Conservation (phyloP, 2,329 filamentous ascomycete genomes). For the Curvularia verruculosa region DNA sequence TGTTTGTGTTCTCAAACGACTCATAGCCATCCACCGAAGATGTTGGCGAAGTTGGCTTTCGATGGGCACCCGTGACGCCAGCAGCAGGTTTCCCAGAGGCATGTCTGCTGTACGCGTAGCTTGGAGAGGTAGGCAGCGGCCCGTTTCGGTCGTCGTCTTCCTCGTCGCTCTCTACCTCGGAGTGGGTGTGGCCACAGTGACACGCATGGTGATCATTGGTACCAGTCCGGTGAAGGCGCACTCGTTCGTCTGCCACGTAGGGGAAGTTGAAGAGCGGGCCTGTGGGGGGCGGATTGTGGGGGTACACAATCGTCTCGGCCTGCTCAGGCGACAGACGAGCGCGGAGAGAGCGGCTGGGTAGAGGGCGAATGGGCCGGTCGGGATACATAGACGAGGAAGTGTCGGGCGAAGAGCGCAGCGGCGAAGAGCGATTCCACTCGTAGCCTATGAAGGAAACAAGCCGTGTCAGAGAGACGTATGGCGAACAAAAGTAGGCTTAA, state of each 20-base stretch:
- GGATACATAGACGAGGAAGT: slow-evolving; percentile 81
- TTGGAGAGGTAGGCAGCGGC: slow-evolving; percentile 50
- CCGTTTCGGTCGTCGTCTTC: slow-evolving; percentile 55
- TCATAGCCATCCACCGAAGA: slow-evolving; percentile 89
- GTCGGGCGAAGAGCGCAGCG: slow-evolving; percentile 62
- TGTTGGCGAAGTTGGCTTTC: slow-evolving; percentile 61
- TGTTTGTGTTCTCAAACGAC: slow-evolving; percentile 97
- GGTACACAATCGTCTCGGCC: slow-evolving; percentile 81
- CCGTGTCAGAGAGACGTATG: slow-evolving; percentile 43
- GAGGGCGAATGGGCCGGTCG: slow-evolving; percentile 88
- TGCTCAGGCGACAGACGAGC: slow-evolving; percentile 86
- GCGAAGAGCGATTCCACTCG: slow-evolving; percentile 50
- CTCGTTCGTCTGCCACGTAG: slow-evolving; percentile 45
- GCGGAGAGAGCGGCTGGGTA: slow-evolving; percentile 87
- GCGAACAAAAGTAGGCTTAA: slow-evolving; percentile 30
- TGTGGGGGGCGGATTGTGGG: slow-evolving; percentile 72
- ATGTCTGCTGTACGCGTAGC: slow-evolving; percentile 47
- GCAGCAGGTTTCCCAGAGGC: slow-evolving; percentile 33
- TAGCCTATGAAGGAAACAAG: slow-evolving; percentile 47
- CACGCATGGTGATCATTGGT: slow-evolving; percentile 59
- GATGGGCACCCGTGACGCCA: slow-evolving; percentile 40
- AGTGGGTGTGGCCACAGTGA: slow-evolving; percentile 54
- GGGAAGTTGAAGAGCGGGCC: slow-evolving; percentile 80
- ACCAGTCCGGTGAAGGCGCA: slow-evolving; percentile 50
- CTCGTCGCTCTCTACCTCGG: slow-evolving; percentile 66